Conservation (phyloP, 2,329 filamentous ascomycete species). For the Aspergillus brasiliensis region DNA sequence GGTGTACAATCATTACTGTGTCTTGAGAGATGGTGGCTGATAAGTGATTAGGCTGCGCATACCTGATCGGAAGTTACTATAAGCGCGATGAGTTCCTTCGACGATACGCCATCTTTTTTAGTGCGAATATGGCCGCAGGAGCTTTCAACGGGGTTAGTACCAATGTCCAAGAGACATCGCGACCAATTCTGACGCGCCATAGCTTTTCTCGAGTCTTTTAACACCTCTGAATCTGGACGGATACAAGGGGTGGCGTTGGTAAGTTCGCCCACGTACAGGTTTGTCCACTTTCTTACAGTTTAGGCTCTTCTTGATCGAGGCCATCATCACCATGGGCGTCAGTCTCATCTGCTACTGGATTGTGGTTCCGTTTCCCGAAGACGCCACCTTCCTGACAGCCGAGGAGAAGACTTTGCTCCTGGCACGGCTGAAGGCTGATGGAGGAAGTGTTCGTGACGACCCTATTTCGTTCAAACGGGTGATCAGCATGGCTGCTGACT, state of each 20-base stretch:
- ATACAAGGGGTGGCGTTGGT: conserved; percentile 20
- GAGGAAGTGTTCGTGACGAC: conserved; percentile 4
- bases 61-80: conserved; percentile 21
- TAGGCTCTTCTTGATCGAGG: conserved; percentile 21
- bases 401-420: conserved; percentile 18
- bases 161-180: neutral
- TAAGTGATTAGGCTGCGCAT: conserved; percentile 13
- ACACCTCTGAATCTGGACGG: conserved; percentile 17
- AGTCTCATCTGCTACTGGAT: conserved; percentile 17
- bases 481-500: conserved; percentile 12
- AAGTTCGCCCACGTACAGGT: neutral
- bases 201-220: conserved; percentile 14
- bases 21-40: neutral
- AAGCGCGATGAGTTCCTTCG: conserved; percentile 19
- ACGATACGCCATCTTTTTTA: conserved; percentile 19
- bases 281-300: neutral
- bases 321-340: conserved; percentile 16
- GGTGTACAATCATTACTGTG: neutral
- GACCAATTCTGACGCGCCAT: neutral
- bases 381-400: conserved; percentile 14
- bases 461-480: conserved; percentile 8
- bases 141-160: conserved; percentile 16
- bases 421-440: conserved; percentile 16
- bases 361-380: conserved; percentile 19
- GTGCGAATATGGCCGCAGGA: conserved; percentile 19